Evolutionary conservation across 495 filamentous ascomycete species (phyloP), one percentile per base, ranked within the genome.

Genomic region (Aspergillus steynii): DNA sequence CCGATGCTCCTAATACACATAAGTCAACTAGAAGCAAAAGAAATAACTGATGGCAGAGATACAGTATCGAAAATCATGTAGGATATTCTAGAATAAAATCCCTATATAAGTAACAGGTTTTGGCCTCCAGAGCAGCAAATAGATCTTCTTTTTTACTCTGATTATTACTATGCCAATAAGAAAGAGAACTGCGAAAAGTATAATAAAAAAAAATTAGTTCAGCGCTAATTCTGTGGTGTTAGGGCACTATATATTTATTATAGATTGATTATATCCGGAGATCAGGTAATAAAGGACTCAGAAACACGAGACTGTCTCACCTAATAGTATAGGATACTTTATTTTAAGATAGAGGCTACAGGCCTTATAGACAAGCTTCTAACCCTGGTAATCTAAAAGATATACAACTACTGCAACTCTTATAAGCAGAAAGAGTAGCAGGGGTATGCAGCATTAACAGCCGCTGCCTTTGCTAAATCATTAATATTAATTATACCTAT

Each of bases 311-410:
- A 72, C 55, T 27, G 47, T 32, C 49, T 70, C 28, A 56, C 66
- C 34, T 12, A 60, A 46, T 37, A 53, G 27, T 26, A 65, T 56
- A 47, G 61, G 37, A 59, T 79, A 14, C 74, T 78, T 29, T 73
- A 61, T 42, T 78, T 78, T 37, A 73, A 78, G 59, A 78, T 77
- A 72, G 75, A n/a, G n/a, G n/a, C n/a, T n/a, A n/a, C n/a, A n/a
- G n/a, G n/a, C n/a, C n/a, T n/a, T n/a, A n/a, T n/a, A n/a, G n/a
- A n/a, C n/a, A n/a, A n/a, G n/a, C n/a, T n/a, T n/a, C n/a, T n/a
- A n/a, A n/a, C n/a, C n/a, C n/a, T n/a, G n/a, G n/a, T n/a, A n/a
- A n/a, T n/a, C n/a, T n/a, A n/a, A n/a, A n/a, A n/a, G n/a, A n/a
- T n/a, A n/a, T n/a, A n/a, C n/a, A n/a, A n/a, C n/a, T n/a, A n/a